Evolutionary conservation across 495 filamentous ascomycete species (phyloP).

Genomic region (Jackrogersella multiformis): DNA sequence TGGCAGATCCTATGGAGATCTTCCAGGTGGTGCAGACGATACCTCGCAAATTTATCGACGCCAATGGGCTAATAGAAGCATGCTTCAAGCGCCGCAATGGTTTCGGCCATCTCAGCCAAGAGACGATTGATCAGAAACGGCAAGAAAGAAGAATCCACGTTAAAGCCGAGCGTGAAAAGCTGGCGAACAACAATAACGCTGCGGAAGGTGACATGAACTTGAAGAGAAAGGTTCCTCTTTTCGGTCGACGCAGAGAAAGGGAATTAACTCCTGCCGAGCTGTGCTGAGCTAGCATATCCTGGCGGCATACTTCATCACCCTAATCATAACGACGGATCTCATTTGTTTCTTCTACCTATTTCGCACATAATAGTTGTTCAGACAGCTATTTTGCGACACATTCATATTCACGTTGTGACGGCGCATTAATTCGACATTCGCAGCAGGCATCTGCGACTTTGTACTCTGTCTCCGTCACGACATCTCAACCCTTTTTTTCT

Average conservation of each 20-base stretch:
- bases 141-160: slow-evolving; percentile 63
- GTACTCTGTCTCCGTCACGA: slow-evolving; percentile 5
- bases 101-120: slow-evolving; percentile 80
- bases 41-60: slow-evolving; percentile 81
- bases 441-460: slow-evolving; percentile 31
- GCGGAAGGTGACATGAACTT: slow-evolving; percentile 32
- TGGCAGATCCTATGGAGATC: slow-evolving; percentile 92
- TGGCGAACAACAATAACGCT: slow-evolving; percentile 28
- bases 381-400: slow-evolving; percentile 2
- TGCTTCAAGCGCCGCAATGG: slow-evolving; percentile 83
- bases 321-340: slow-evolving; percentile 13
- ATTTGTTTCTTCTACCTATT: slow-evolving; percentile 14
- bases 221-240: slow-evolving; percentile 53
- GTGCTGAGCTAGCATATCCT: slow-evolving; percentile 25
- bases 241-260: slow-evolving; percentile 48
- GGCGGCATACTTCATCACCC: slow-evolving; percentile 27
- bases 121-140: slow-evolving; percentile 68
- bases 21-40: slow-evolving; percentile 95
- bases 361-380: background rate
- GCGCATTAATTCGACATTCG: slow-evolving; percentile 6
- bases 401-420: background rate
- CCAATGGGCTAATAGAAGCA: slow-evolving; percentile 79
- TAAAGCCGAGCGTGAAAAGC: slow-evolving; percentile 53
- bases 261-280: slow-evolving; percentile 47
- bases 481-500: background rate